Evolutionary conservation across 2,329 filamentous ascomycete species (phyloP), one percentile per base, ranked within the genome.

Genomic region (Apiospora pterosperma): DNA sequence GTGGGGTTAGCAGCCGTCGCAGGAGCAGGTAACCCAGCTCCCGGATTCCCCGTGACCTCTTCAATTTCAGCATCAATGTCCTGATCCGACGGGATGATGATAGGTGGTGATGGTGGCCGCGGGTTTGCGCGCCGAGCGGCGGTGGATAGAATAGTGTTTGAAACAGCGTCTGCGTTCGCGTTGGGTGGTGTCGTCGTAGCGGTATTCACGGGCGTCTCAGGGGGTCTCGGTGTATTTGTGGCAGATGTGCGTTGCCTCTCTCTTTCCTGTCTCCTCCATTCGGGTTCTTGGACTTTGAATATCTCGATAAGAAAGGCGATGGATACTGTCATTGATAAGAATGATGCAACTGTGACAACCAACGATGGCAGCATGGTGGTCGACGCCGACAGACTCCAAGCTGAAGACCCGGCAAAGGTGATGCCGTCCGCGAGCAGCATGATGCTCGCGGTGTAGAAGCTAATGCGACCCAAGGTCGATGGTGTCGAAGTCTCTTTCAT

Each of bases 401-500:
- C 84, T 12, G 79, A 81, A n/a, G 83, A 82, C n/a, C 80, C 81
- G 2, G 80, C 79, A 67, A 89, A 88, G 4, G 85, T 79, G 67
- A 89, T 79, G 12, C 85, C 86, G 69, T 91, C 88, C 19, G 85
- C 85, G 64, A 90, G 78, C 36, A 89, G 78, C 85, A 90, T 89
- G 67, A 85, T 81, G 61, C 82, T 81, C 28, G 85, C 81, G 0
- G 88, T 90, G 72, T 84, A 84, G 72, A 90, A 88, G 75, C 88
- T 90, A 69, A 90, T 83, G 21, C 89, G 82, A 4, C 86, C 88
- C 69, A 90, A 80, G 2, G 88, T 91, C 0, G 88, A 91, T 3
- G 89, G 89, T 8, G 89, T 91, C 59, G 82, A 88, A 0, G 88
- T 85, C 71, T 90, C 88, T 68, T 84, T 85, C 80, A 90, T 88